Evolutionary conservation across 192 early-diverging fungal genomes (phyloP).

Genomic region (Backusella tarrabulga): DNA sequence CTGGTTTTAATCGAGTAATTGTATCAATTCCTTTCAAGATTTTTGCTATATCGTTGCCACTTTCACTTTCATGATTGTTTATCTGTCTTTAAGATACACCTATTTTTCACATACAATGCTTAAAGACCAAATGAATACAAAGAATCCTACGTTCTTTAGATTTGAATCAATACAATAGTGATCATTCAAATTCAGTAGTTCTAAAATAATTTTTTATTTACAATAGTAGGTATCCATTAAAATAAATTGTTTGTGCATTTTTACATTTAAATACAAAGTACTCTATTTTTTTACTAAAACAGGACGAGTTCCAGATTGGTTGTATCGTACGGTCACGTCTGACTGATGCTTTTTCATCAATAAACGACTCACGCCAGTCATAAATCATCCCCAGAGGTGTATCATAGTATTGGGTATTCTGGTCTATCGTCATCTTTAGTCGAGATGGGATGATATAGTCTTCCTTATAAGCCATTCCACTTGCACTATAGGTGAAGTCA

Average conservation of each 20-base stretch:
- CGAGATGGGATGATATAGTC: background rate
- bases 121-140: no score
- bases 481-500: background rate
- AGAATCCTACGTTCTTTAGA: no score
- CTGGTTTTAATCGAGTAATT: no score
- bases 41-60: no score
- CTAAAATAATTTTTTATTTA: background rate
- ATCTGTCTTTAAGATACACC: no score
- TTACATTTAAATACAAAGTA: background rate
- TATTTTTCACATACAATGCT: no score
- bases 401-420: background rate
- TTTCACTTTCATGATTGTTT: no score
- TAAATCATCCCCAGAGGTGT: background rate
- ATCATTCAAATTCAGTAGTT: no score
- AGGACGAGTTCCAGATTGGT: background rate
- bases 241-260: background rate
- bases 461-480: background rate
- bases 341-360: background rate
- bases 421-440: background rate
- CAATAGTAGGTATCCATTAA: background rate
- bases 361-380: background rate
- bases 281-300: background rate
- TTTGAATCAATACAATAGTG: no score
- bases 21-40: no score
- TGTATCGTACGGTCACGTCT: background rate